Conservation (phyloP, 148 eudicot species). For the Fallopia convolvulus region DNA sequence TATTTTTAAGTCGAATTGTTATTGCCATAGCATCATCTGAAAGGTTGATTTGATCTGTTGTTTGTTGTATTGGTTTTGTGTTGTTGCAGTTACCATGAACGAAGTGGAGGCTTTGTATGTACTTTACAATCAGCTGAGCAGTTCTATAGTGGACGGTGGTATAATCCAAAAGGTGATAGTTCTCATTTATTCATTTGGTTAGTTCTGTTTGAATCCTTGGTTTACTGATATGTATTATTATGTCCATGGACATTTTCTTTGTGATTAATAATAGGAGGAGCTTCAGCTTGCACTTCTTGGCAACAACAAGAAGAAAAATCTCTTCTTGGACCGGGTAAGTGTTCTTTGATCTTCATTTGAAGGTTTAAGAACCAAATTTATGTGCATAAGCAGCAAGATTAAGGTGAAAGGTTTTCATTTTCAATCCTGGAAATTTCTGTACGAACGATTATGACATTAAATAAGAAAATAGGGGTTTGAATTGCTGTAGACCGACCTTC, state of each 20-base stretch:
- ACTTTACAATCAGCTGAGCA: conserved; percentile 27
- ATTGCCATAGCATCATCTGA: background rate
- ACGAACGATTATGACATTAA: no score
- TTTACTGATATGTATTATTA: background rate
- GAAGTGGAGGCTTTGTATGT: conserved; percentile 36
- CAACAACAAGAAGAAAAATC: conserved; percentile 17
- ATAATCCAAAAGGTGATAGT: background rate
- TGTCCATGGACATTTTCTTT: background rate
- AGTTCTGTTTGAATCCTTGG: background rate
- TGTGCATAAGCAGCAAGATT: background rate
- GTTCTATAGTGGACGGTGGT: conserved; percentile 27
- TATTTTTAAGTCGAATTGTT: background rate
- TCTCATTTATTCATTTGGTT: background rate
- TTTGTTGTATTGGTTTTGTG: background rate
- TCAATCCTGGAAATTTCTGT: no score
- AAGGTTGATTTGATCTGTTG: background rate
- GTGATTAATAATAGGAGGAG: conserved; percentile 20
- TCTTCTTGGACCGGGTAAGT: conserved; percentile 28
- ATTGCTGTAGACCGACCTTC: no score
- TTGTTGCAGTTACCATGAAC: conserved; percentile 6
- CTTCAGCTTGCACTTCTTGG: conserved; percentile 26
- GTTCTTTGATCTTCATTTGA: background rate
- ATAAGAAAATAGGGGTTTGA: no score
- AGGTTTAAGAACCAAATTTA: background rate
- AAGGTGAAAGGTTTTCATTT: background rate